A percentile compares a stretch with the other conserved stretches of the same genome.
These are phyloP conservation scores for Alternaria sp. DNA, from an alignment of 2,329 filamentous ascomycete species.

Conservation along the genomic window DNA sequence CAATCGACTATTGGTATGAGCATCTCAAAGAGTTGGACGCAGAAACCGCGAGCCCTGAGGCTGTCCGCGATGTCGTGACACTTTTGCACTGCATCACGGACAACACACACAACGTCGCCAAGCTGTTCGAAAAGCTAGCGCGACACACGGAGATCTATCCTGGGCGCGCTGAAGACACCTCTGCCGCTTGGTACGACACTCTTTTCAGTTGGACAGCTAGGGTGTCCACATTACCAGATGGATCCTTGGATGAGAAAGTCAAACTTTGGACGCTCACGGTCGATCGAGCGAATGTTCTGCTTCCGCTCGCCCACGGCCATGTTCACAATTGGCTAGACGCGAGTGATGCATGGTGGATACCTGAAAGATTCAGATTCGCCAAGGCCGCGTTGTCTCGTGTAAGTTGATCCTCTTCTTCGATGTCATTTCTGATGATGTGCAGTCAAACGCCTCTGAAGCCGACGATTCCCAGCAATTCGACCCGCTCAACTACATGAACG, in stretches of 20 bases:
- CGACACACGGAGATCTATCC: not conserved
- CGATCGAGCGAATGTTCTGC: not conserved
- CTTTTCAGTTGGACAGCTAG: not conserved
- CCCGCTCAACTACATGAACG: not conserved
- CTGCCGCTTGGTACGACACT: not conserved
- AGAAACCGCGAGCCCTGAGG: conserved; percentile 9
- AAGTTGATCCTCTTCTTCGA: too few species aligned
- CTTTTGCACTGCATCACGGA: not conserved
- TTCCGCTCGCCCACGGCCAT: not conserved
- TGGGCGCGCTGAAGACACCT: not conserved
- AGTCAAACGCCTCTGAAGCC: too few species aligned
- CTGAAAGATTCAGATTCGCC: not conserved
- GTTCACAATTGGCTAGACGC: conserved; percentile 1
- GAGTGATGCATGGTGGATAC: not conserved
- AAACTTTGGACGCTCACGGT: not conserved
- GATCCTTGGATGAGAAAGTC: not conserved
- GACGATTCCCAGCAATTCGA: not conserved
- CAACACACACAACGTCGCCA: not conserved
- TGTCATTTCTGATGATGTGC: too few species aligned
- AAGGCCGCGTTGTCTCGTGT: not conserved
- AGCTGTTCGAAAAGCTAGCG: not conserved
- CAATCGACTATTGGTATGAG: conserved; percentile 20
- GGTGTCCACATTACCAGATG: not conserved
- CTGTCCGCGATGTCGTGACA: not conserved
- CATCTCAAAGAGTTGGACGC: conserved; percentile 13